Evolutionary conservation across 2,329 filamentous ascomycete genomes (phyloP), one percentile per base, ranked within the genome.

Genomic region (Dactylella cylindrospora): DNA sequence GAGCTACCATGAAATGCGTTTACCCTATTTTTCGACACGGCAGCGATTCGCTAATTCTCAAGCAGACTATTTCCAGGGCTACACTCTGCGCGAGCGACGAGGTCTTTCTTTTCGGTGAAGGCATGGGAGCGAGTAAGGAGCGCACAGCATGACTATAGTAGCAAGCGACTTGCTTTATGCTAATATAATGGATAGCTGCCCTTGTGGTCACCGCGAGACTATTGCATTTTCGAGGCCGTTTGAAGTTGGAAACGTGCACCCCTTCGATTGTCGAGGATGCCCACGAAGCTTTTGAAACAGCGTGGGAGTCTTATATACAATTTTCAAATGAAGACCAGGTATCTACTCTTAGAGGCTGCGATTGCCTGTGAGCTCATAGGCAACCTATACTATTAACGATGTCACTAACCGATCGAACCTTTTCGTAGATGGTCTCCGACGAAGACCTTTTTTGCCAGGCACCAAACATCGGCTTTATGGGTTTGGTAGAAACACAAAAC

Each of bases 31-130:
- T 13, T 13, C 20, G 28, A 3, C 25, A 17, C 22, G 17, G 22
- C 9, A 10, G 2, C 25, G 13, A 8, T 31, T 2, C 22, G n/a
- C 26, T 19, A 20, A 20, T 10, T 32, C 25, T n/a, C 5, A 38
- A 22, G 44, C 8, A 53, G 49, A 7, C 7, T n/a, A 44, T 53
- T 7, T 44, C 28, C 15, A n/a, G 38, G 13, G n/a, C 13, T 20
- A 12, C 9, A 10, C 10, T 22, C 28, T 44, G 49, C 19, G 4
- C 38, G 20, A 38, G 19, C 22, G 49, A 53, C n/a, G 28, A 53
- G 29, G 13, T 53, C 20, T 53, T 53, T 22, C 39, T 53, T 22
- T 53, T 53, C 23, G 49, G 49, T n/a, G 49, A 53, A 22, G 49
- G 49, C 3, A 8, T 5, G 2, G 49, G 20, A 29, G 49, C 49